phyloP scores from a whole-genome alignment of 176 grass and related monocot genomes.

The Zizania latifolia region DNA sequence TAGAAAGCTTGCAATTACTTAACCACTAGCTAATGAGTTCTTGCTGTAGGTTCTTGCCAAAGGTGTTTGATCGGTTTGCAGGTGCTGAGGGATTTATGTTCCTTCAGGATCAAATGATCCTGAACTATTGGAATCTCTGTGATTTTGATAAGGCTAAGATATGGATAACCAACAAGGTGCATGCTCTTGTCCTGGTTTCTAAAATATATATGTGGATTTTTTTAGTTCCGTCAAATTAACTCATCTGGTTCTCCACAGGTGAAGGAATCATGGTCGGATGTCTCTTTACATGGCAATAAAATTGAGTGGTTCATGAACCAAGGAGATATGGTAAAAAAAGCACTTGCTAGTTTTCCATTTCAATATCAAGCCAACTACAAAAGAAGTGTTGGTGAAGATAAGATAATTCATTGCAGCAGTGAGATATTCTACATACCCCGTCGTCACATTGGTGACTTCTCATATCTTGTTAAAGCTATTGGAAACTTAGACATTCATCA shows the following conservation, averaged over 20 bases:
- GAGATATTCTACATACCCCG: conserved; percentile 84
- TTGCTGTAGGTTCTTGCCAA: conserved; percentile 65
- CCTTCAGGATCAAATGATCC: conserved; percentile 81
- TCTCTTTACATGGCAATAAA: conserved; percentile 37
- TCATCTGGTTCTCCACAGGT: conserved; percentile 35
- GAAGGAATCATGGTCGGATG: conserved; percentile 56
- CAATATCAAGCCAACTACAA: conserved; percentile 76
- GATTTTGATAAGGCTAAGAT: conserved; percentile 77
- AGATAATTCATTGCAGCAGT: conserved; percentile 60
- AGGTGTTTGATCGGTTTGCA: conserved; percentile 67
- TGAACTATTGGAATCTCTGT: conserved; percentile 90
- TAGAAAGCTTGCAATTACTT: neutral
- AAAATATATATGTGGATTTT: conserved; percentile 1
- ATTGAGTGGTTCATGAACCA: conserved; percentile 65
- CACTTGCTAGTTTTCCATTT: conserved; percentile 51
- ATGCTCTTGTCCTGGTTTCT: conserved; percentile 6
- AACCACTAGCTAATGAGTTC: neutral
- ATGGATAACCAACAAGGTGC: conserved; percentile 90
- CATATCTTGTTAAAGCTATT: conserved; percentile 56
- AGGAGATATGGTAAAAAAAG: conserved; percentile 60
- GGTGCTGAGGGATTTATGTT: conserved; percentile 88
- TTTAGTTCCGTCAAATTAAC: neutral
- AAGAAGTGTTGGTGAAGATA: conserved; percentile 56
- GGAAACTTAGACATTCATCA: conserved; percentile 76
- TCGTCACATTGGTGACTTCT: conserved; percentile 43